These are phyloP conservation scores for Lentinula aciculospora DNA, from an alignment of 768 basidiomycete species.

Conservation along the genomic window DNA sequence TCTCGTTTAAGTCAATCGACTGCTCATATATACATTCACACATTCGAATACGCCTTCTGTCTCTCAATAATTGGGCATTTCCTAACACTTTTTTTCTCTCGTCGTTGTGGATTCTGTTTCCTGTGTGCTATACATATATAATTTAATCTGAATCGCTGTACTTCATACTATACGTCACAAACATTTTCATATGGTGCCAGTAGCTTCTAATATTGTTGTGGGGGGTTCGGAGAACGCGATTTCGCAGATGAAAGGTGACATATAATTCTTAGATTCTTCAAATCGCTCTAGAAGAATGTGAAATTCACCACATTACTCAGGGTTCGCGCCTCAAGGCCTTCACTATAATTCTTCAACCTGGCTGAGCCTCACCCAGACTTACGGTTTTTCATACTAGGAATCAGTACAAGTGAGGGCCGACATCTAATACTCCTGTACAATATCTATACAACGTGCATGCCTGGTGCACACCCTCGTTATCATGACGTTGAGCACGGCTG, in stretches of 20 bases:
- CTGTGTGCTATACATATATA: neutral
- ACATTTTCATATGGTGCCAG: neutral
- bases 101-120: neutral
- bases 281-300: too few species aligned
- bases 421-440: too few species aligned
- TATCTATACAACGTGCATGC: neutral
- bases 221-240: neutral
- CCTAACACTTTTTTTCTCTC: neutral
- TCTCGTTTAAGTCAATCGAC: neutral
- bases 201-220: neutral
- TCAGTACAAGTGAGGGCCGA: too few species aligned
- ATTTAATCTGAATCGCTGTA: neutral
- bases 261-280: neutral
- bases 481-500: neutral
- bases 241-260: neutral
- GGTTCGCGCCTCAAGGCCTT: neutral
- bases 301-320: too few species aligned
- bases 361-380: too few species aligned
- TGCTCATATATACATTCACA: neutral
- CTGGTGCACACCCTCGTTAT: neutral
- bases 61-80: neutral
- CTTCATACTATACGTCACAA: neutral
- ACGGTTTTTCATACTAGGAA: too few species aligned
- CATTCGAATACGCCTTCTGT: neutral
- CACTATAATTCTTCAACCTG: too few species aligned